A percentile compares a stretch with the other conserved stretches of the same genome.
phyloP scores from a whole-genome alignment of 2,329 filamentous ascomycete species.

The Penicillium sp. region DNA sequence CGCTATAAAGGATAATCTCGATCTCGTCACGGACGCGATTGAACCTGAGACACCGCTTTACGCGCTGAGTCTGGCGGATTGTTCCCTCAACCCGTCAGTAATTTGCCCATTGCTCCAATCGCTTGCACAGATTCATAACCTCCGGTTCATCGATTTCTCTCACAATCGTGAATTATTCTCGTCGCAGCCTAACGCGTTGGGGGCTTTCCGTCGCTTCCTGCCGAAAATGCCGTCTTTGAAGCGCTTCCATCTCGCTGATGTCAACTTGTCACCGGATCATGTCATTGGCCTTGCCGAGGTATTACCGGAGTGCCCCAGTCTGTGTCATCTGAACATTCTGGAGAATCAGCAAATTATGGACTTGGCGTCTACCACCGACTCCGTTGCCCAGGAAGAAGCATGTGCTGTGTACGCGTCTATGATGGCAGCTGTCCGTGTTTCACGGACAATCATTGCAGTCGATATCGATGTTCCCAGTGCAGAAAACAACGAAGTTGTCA shows the following conservation, averaged over 20 bases:
- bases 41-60: constrained; percentile 59
- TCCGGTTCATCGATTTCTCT: constrained; percentile 88
- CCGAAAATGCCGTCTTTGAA: constrained; percentile 75
- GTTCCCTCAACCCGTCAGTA: constrained; percentile 70
- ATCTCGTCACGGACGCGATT: constrained; percentile 36
- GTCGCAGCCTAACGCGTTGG: constrained; percentile 68
- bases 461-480: constrained; percentile 84
- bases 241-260: constrained; percentile 81
- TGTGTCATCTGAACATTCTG: constrained; percentile 83
- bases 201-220: constrained; percentile 75
- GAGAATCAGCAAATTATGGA: constrained; percentile 66
- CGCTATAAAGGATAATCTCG: constrained; percentile 58
- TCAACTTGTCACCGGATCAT: constrained; percentile 79
- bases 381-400: constrained; percentile 83
- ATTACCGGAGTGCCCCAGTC: constrained; percentile 72
- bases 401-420: constrained; percentile 90
- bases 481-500: constrained; percentile 84
- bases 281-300: constrained; percentile 89
- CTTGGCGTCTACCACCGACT: constrained; percentile 73
- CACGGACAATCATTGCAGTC: constrained; percentile 77
- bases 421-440: constrained; percentile 81
- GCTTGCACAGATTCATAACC: constrained; percentile 65
- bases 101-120: constrained; percentile 73
- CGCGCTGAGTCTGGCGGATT: constrained; percentile 82
- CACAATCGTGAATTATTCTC: constrained; percentile 82